Evolutionary conservation across 345 rosid genomes (phyloP), one percentile per base, ranked within the genome.

Genomic region (Turritis glabra): DNA sequence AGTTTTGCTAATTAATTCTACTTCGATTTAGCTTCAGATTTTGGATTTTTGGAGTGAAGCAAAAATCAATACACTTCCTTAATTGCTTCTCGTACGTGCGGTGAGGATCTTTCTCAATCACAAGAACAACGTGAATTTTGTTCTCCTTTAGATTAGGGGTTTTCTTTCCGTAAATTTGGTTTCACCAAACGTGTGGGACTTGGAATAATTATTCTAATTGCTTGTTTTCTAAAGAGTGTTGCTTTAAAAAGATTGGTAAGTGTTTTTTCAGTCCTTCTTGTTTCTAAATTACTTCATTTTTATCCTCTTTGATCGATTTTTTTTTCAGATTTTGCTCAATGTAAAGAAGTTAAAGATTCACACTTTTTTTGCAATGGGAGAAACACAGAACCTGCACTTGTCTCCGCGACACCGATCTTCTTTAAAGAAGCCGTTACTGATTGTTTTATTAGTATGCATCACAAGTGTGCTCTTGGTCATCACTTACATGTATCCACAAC

Each of bases 401-500:
- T 60, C 74, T 81, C 64, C 64, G 35, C 91, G 99, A 64, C 85
- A 81, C 57, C 87, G 96, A n/a, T 76, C 90, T 75, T 86, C 88
- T 41, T 60, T 84, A 74, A 96, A 80, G 97, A 88, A 91, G 82
- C 96, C 98, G 0, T 64, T 87, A n/a, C 81, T 95, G 93, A 80
- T 88, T 73, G 85, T 92, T 67, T 82, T 84, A 17, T 79, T 90
- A 80, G 84, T 96, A 69, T 90, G 90, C 6, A 74, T 96, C 74
- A 88, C 90, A 73, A 86, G 92, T 80, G 71, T 90, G 81, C 80
- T 96, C 77, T 81, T 96, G 63, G 84, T 92, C 33, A 90, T 84
- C 54, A 90, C 87, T 50, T 92, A 88, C 52, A 75, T 92, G 63
- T 90, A 90, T 72, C 99, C 98, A 33, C 98, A 91, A 0, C 83